Evolutionary conservation across 1,284 basidiomycete genomes (phyloP).

Genomic region (Ustilago hordei): DNA sequence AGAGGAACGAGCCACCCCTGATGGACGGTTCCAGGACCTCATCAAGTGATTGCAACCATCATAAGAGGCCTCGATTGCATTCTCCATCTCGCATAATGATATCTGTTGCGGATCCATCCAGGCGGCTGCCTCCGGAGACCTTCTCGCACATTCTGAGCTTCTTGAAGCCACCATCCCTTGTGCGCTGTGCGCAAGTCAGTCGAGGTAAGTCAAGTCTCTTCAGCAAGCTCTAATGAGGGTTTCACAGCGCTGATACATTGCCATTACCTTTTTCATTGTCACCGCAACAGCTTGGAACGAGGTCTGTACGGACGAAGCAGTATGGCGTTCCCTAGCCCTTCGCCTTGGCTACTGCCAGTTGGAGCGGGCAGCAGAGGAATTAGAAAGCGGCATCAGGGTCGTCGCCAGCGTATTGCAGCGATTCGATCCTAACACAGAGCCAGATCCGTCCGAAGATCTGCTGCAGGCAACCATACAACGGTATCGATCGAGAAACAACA

Average conservation of each 20-base stretch:
- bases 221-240: not conserved
- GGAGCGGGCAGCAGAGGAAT: constrained; percentile 17
- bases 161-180: constrained; percentile 39
- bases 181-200: constrained; percentile 32
- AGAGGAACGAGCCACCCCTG: not conserved
- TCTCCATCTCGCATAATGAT: constrained; percentile 8
- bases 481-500: constrained; percentile 35
- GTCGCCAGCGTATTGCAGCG: constrained; percentile 29
- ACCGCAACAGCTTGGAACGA: constrained; percentile 18
- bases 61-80: constrained; percentile 18
- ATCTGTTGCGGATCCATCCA: constrained; percentile 16
- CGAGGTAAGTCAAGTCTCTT: constrained; percentile 5
- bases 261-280: not conserved
- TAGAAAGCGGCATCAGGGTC: constrained; percentile 12
- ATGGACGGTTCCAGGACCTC: not conserved
- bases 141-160: constrained; percentile 36
- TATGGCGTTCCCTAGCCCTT: constrained; percentile 29
- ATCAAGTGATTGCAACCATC: constrained; percentile 7
- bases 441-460: constrained; percentile 12
- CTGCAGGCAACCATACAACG: constrained; percentile 23
- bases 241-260: not conserved
- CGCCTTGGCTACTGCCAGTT: constrained; percentile 31
- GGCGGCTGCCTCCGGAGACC: constrained; percentile 40
- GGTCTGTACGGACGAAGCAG: constrained; percentile 20
- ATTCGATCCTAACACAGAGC: not conserved